These are phyloP conservation scores for Cyphellophora attinorum DNA, from an alignment of 2,329 filamentous ascomycete species.

Conservation along the genomic window DNA sequence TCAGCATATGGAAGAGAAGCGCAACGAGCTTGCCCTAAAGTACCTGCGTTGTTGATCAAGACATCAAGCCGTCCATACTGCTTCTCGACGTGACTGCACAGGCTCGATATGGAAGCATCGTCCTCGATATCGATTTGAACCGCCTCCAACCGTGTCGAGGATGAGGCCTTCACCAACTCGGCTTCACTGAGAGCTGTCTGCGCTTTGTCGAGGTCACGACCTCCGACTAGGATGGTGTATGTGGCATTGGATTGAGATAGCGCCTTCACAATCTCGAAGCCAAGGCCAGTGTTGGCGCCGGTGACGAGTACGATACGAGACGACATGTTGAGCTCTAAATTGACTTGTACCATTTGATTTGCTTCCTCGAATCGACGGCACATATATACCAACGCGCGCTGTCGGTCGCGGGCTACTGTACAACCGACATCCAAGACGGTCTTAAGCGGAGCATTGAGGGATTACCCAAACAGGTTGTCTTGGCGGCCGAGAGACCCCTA, in stretches of 20 bases:
- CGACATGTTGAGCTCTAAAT: no score
- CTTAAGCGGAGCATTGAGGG: no score
- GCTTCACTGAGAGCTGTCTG: constrained; percentile 36
- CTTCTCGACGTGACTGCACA: constrained; percentile 27
- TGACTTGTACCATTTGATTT: no score
- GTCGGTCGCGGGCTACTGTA: no score
- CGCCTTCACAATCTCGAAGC: constrained; percentile 48
- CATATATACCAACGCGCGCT: no score
- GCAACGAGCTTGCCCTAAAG: no score
- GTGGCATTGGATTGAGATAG: constrained; percentile 37
- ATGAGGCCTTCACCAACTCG: constrained; percentile 31
- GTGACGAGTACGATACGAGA: constrained; percentile 52
- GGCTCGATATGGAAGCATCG: constrained; percentile 40
- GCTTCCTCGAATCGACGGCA: no score
- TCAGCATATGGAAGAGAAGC: constrained; percentile 12
- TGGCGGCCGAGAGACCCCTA: no score
- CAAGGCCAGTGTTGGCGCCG: constrained; percentile 53
- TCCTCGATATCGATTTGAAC: constrained; percentile 43
- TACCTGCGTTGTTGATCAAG: constrained; percentile 8
- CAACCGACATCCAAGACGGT: no score
- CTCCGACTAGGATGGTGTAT: constrained; percentile 49
- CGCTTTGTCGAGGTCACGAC: constrained; percentile 42
- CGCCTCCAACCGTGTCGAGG: constrained; percentile 22
- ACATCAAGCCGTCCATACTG: constrained; percentile 9
- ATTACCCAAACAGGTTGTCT: no score